Conservation (phyloP, 1,139 yeast species). For the Wickerhamomyces sp. region DNA sequence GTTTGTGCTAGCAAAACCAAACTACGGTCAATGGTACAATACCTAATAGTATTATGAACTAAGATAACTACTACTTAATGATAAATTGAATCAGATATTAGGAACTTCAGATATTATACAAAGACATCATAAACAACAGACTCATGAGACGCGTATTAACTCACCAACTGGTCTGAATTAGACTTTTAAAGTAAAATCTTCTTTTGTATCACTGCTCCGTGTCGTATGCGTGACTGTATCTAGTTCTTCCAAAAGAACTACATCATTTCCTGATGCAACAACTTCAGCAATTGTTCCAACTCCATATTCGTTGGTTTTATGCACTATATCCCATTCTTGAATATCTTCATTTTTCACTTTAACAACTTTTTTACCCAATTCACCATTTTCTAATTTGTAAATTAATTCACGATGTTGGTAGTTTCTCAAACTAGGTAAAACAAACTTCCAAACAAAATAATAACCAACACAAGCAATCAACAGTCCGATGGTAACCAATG, state of each 20-base stretch:
- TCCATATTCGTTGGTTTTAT: conserved; percentile 5
- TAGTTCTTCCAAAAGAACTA: not conserved
- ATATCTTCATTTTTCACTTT: conserved; percentile 30
- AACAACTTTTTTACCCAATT: conserved; percentile 34
- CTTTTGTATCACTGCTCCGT: no score
- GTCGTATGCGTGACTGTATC: no score
- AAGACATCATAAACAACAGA: no score
- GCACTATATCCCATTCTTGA: conserved; percentile 31
- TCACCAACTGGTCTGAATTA: no score
- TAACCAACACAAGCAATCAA: conserved; percentile 10
- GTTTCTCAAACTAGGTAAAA: conserved; percentile 30
- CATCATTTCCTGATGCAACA: not conserved
- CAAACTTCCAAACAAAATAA: conserved; percentile 33
- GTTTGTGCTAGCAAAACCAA: no score
- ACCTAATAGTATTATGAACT: no score
- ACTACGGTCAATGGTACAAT: no score
- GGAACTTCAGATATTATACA: no score
- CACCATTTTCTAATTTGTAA: conserved; percentile 34
- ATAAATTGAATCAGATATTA: no score
- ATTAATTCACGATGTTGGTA: conserved; percentile 30
- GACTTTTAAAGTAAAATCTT: no score
- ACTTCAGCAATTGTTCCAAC: not conserved
- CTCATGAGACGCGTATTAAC: no score
- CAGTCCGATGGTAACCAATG: conserved; percentile 13
- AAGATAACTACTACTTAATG: no score